These are phyloP conservation scores for Neofusicoccum ribis DNA, from an alignment of 2,329 filamentous ascomycete genomes.

Conservation along the genomic window DNA sequence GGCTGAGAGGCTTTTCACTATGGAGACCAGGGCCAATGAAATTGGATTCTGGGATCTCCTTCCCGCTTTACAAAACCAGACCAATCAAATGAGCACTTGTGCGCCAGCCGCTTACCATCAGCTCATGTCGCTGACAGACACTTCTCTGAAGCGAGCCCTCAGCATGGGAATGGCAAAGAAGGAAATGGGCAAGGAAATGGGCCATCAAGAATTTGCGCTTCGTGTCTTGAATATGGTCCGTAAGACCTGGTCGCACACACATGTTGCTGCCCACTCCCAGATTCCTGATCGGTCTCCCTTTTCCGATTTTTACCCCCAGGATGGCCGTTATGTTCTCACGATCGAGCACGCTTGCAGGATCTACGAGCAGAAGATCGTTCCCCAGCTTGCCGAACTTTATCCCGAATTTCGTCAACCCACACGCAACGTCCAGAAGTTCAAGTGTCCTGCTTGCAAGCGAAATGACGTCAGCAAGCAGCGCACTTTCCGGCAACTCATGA, in stretches of 20 bases:
- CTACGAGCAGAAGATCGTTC: slow-evolving; percentile 28
- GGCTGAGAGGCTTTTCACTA: slow-evolving; percentile 23
- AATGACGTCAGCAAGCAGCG: slow-evolving; percentile 25
- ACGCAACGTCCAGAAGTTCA: slow-evolving; percentile 25
- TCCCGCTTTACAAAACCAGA: slow-evolving; percentile 3
- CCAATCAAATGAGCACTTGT: slow-evolving; percentile 16
- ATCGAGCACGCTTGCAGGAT: slow-evolving; percentile 35
- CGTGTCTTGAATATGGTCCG: slow-evolving; percentile 30
- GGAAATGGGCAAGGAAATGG: slow-evolving; percentile 11
- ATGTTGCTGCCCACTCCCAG: slow-evolving; percentile 19
- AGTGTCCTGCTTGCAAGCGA: slow-evolving; percentile 32
- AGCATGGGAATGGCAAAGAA: slow-evolving; percentile 1
- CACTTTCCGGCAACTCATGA: slow-evolving; percentile 28
- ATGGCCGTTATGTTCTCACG: slow-evolving; percentile 29
- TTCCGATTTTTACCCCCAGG: slow-evolving; percentile 8
- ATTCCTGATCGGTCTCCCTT: slow-evolving; percentile 11
- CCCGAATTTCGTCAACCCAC: slow-evolving; percentile 5
- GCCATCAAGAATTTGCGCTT: slow-evolving; percentile 29
- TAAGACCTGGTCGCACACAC: slow-evolving; percentile 19
- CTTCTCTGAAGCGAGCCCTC: neutral
- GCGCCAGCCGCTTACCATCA: slow-evolving; percentile 4
- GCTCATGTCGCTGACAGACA: neutral
- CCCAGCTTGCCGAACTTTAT: slow-evolving; percentile 20
- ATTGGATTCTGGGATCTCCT: slow-evolving; percentile 21
- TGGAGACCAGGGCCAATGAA: slow-evolving; percentile 23